These are phyloP conservation scores for Moesziomyces sp. DNA, from an alignment of 1,284 basidiomycete genomes.

Conservation along the genomic window DNA sequence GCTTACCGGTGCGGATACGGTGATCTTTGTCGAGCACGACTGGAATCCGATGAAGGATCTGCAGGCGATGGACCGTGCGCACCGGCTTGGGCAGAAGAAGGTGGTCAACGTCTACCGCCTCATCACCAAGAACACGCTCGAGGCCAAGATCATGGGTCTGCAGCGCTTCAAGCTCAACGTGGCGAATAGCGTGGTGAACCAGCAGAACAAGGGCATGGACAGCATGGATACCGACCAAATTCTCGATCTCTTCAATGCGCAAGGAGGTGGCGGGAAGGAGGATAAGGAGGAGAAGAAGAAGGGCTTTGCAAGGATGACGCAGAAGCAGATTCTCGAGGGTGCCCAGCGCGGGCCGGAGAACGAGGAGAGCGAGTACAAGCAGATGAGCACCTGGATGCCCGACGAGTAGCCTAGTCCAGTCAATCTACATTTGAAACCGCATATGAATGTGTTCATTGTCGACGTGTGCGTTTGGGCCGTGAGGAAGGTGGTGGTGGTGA, in stretches of 20 bases:
- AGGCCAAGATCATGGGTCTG: conserved; percentile 98
- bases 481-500: too few species aligned
- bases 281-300: conserved; percentile 14
- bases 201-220: conserved; percentile 91
- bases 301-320: conserved; percentile 63
- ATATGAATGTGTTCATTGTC: too few species aligned
- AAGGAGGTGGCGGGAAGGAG: conserved; percentile 2
- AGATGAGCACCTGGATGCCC: conserved; percentile 58
- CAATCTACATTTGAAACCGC: too few species aligned
- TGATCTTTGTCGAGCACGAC: conserved; percentile 99
- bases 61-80: conserved; percentile 99
- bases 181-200: conserved; percentile 93
- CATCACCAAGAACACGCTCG: conserved; percentile 94
- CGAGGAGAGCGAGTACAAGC: conserved; percentile 64
- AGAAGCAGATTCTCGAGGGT: conserved; percentile 69
- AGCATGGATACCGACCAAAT: conserved; percentile 99
- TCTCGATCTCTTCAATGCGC: conserved; percentile 83
- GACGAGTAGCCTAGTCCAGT: conserved; percentile 10
- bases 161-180: conserved; percentile 99
- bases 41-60: conserved; percentile 99
- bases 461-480: too few species aligned
- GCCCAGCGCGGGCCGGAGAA: conserved; percentile 65
- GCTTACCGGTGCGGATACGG: conserved; percentile 96
- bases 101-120: conserved; percentile 98
- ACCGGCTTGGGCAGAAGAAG: conserved; percentile 97